A percentile compares a stretch with the other conserved stretches of the same genome.
Conservation (phyloP, 169 alveolate genomes). For the Cryptosporidium canis region DNA sequence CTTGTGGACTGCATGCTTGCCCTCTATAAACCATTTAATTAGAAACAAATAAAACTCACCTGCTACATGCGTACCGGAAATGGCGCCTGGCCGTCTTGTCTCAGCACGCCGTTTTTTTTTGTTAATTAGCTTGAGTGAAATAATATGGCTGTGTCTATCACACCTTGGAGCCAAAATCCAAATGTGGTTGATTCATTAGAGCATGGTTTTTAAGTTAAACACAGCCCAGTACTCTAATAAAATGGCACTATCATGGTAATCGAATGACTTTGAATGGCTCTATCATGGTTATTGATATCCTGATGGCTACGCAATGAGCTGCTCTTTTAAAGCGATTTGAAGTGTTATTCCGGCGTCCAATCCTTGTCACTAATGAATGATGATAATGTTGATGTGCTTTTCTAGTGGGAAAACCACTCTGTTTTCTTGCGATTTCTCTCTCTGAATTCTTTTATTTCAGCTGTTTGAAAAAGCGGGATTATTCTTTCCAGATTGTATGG, state of each 20-base stretch:
- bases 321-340: not conserved
- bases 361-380: slow-evolving; percentile 20
- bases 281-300: not conserved
- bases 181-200: not conserved
- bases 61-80: not conserved
- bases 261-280: not conserved
- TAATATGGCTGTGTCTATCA: not conserved
- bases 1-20: too few relatives aligned
- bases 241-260: slow-evolving; percentile 19
- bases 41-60: too few relatives aligned
- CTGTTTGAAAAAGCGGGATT: not conserved
- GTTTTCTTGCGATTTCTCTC: not conserved
- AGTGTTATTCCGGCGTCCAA: not conserved
- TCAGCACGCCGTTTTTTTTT: not conserved
- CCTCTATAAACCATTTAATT: too few relatives aligned
- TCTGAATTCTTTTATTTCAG: not conserved
- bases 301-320: not conserved
- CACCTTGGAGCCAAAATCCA: not conserved
- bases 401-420: slow-evolving; percentile 11
- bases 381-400: slow-evolving; percentile 24
- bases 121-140: not conserved
- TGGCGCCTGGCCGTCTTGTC: slow-evolving; percentile 17
- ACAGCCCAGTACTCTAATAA: not conserved
- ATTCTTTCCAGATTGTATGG: not conserved
- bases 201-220: not conserved